These are phyloP conservation scores for Thuidium tamariscinum DNA, from an alignment of 225 moss, liverwort and hornwort species.

Conservation along the genomic window DNA sequence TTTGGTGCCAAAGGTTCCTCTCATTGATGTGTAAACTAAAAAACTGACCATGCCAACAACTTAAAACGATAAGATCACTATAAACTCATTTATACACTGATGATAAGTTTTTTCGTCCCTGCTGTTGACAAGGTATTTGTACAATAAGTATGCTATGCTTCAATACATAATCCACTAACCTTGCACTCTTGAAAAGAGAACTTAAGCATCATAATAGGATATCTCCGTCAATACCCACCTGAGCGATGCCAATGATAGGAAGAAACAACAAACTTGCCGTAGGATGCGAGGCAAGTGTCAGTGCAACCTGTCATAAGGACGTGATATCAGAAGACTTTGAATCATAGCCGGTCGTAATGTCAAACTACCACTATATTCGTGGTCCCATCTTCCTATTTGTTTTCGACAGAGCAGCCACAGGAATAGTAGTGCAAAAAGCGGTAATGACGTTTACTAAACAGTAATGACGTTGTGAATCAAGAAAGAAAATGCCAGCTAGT, in stretches of 20 bases:
- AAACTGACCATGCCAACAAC: neutral
- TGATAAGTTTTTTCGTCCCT: neutral
- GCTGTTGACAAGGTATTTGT: neutral
- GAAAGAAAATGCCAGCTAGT: neutral
- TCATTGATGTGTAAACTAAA: neutral
- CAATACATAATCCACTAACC: neutral
- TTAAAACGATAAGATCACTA: neutral
- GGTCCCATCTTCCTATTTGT: neutral
- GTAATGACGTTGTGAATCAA: neutral
- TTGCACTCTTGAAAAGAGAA: neutral
- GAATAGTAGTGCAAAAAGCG: neutral
- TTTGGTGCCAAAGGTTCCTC: neutral
- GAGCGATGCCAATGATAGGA: conserved; percentile 61
- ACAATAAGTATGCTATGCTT: neutral
- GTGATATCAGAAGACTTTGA: neutral
- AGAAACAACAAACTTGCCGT: conserved; percentile 46
- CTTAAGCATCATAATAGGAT: neutral
- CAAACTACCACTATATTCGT: neutral
- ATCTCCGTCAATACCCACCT: conserved; percentile 30
- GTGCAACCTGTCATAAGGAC: conserved; percentile 52
- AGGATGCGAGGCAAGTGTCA: conserved; percentile 61
- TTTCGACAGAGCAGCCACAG: neutral
- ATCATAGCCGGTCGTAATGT: neutral
- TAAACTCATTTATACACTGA: neutral
- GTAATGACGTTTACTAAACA: neutral